phyloP scores from a whole-genome alignment of 2,329 filamentous ascomycete genomes.

The Arthroderma sp. region DNA sequence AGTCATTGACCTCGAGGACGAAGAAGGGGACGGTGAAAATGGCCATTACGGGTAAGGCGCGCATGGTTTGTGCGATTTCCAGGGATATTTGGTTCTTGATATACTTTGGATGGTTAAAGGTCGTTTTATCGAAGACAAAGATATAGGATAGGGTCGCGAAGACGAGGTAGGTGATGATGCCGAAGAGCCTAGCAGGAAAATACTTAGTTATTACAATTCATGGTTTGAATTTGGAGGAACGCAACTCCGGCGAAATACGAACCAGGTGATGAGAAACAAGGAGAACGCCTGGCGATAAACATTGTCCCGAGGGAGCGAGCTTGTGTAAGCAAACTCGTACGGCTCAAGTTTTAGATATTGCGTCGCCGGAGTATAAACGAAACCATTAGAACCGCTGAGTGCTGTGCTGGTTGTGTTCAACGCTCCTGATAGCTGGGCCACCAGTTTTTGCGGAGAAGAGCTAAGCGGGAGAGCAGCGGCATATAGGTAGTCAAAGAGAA shows the following conservation, averaged over 20 bases:
- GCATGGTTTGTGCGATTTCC: conserved; percentile 70
- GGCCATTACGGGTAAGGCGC: conserved; percentile 69
- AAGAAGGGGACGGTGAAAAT: conserved; percentile 70
- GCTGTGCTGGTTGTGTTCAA: conserved; percentile 44
- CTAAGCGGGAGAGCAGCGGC: conserved; percentile 53
- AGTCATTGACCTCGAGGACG: conserved; percentile 68
- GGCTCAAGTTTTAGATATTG: conserved; percentile 57
- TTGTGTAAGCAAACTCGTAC: conserved; percentile 64
- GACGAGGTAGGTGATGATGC: conserved; percentile 69
- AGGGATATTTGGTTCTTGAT: conserved; percentile 82
- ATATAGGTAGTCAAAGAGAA: conserved; percentile 67
- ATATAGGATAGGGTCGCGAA: conserved; percentile 72
- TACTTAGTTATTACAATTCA: background rate
- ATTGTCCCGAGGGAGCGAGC: conserved; percentile 64
- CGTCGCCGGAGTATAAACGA: conserved; percentile 56
- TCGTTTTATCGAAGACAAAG: conserved; percentile 84
- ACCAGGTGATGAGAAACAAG: conserved; percentile 81
- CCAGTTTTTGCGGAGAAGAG: conserved; percentile 31
- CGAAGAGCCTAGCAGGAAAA: conserved; percentile 57
- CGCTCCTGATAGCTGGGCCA: conserved; percentile 39
- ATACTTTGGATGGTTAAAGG: conserved; percentile 81
- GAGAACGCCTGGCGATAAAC: conserved; percentile 59
- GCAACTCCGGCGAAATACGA: conserved; percentile 19
- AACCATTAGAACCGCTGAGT: conserved; percentile 36
- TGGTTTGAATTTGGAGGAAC: background rate